Base-by-base conservation (phyloP, 345 rosid species). In the Cardamine chenopodiifolia region DNA sequence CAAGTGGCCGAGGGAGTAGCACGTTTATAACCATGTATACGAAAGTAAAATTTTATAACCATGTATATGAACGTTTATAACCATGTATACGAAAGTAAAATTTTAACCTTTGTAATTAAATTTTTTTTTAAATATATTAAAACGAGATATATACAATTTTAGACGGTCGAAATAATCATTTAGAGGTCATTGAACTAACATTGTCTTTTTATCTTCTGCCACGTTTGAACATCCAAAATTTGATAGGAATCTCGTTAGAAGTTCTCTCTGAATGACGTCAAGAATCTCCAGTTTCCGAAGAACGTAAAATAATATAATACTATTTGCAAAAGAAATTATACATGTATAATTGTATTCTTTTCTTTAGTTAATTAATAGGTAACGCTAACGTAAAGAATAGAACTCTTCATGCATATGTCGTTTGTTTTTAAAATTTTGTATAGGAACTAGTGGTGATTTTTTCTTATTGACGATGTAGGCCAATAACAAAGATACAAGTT, bases 321-420 rank as follows among this genome's bases (percentile, higher is more conserved):
- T 11, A 61, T 37, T 37, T 61, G 17, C 59, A 70, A 58, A 66
- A 58, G 29, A 37, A 37, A 9, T 31, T 47, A 15, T 31, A 12
- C 29, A 22, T 7, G 6, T 20, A 44, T 52, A 15, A 0, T 55
- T 39, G 14, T 37, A 37, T 37, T 11, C 11, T 37, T 10, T 60
- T 23, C 6, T 61, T n/a, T 39, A 37, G 12, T 39, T 49, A 35
- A 23, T 23, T 49, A 71, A 37, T 37, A 72, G 53, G 53, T 62
- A 61, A 37, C 62, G 50, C 50, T 50, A 61, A 50, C 53, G 50
- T 71, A 50, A 71, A 49, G 60, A 52, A 35, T 61, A 48, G 4
- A 34, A 3, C 7, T 50, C 23, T 52, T 52, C 34, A 10, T 25
- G 61, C 37, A 19, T 22, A 20, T 9, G 48, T 14, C 25, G 17